Conservation (phyloP, 2,329 filamentous ascomycete genomes). For the Karstenula rhodostoma region DNA sequence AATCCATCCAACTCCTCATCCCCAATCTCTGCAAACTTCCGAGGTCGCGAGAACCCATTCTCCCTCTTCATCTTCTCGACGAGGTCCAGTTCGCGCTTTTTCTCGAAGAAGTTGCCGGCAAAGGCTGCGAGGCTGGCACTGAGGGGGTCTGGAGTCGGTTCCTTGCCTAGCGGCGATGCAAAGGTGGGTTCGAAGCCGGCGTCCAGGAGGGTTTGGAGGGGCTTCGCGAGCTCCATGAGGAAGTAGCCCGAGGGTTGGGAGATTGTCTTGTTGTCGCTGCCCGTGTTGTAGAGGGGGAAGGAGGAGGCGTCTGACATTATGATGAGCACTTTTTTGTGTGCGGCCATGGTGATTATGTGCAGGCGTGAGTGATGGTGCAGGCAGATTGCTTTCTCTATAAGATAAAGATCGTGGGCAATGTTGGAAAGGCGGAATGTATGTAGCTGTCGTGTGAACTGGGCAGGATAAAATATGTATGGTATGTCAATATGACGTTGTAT, state of each 20-base stretch:
- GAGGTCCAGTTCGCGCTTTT: constrained; percentile 50
- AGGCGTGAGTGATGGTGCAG: no score
- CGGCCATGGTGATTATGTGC: constrained; percentile 23
- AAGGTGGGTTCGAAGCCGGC: constrained; percentile 55
- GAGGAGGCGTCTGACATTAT: constrained; percentile 55
- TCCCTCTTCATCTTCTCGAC: constrained; percentile 56
- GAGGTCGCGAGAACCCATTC: constrained; percentile 53
- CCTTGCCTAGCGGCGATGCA: constrained; percentile 54
- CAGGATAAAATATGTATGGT: constrained; percentile 1
- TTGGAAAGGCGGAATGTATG: no score
- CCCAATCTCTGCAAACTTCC: constrained; percentile 50
- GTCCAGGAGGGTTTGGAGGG: constrained; percentile 37
- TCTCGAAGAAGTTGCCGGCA: constrained; percentile 58
- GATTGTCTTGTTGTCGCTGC: constrained; percentile 33
- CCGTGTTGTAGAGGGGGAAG: constrained; percentile 38
- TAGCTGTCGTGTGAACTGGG: background rate
- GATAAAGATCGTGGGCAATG: no score
- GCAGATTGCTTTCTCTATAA: no score
- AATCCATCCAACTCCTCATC: constrained; percentile 52
- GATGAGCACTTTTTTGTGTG: constrained; percentile 54
- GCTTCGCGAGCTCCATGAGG: constrained; percentile 45
- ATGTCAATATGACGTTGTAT: constrained; percentile 11
- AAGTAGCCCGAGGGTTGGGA: constrained; percentile 42
- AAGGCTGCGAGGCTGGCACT: constrained; percentile 54
- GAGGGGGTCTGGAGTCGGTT: constrained; percentile 54